phyloP scores from a whole-genome alignment of 768 basidiomycete species.

The Astraeus odoratus region DNA sequence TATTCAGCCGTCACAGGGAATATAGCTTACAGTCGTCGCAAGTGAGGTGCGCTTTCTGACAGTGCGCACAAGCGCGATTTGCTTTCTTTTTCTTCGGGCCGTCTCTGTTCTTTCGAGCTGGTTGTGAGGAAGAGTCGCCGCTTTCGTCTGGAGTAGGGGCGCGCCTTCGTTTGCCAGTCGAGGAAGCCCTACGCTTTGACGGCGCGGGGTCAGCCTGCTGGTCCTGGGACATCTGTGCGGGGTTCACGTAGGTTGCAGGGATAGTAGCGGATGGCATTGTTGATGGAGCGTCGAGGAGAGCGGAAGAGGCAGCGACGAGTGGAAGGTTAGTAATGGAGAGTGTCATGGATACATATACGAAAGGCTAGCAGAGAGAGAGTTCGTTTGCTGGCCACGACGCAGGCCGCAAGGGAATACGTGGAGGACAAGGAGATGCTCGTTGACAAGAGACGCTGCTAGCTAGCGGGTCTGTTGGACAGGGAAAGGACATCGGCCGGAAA shows the following conservation, averaged over 20 bases:
- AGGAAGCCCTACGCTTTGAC: constrained; percentile 34
- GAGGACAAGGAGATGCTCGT: background rate
- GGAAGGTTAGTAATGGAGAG: constrained; percentile 1
- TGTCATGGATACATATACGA: constrained; percentile 12
- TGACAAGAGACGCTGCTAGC: constrained; percentile 1
- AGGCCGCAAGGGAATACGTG: background rate
- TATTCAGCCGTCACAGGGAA: background rate
- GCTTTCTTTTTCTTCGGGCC: constrained; percentile 94
- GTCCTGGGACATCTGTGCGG: constrained; percentile 33
- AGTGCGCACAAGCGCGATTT: constrained; percentile 88
- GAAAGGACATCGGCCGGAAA: constrained; percentile 15
- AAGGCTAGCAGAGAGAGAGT: background rate
- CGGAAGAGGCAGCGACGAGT: constrained; percentile 3
- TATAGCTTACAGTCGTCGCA: constrained; percentile 86
- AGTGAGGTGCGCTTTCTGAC: constrained; percentile 97
- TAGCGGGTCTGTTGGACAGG: background rate
- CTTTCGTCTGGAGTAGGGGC: constrained; percentile 53
- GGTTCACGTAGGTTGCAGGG: constrained; percentile 33
- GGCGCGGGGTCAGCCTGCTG: constrained; percentile 30
- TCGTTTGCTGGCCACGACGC: constrained; percentile 1
- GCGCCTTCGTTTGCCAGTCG: constrained; percentile 52
- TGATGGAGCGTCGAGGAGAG: background rate
- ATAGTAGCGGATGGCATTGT: constrained; percentile 11
- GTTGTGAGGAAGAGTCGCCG: constrained; percentile 38
- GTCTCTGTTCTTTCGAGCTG: constrained; percentile 53